Conservation (phyloP, 768 basidiomycete genomes). For the Pleurotus cornucopiae region DNA sequence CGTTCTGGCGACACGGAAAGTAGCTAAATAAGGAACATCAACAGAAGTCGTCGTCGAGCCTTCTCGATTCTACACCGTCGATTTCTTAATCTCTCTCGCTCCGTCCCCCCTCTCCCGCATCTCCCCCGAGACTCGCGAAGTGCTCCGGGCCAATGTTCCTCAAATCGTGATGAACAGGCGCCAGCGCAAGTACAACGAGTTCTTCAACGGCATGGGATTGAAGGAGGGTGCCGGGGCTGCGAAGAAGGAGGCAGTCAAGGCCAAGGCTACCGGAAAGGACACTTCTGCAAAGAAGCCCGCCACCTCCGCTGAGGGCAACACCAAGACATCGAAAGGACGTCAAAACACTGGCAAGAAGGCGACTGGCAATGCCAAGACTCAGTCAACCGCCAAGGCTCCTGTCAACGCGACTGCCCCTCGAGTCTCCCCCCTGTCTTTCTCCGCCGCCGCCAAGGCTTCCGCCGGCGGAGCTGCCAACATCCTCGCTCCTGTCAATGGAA, state of each 20-base stretch:
- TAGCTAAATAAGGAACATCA: not conserved
- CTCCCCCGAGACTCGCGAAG: slow-evolving; percentile 18
- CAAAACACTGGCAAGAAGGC: slow-evolving; percentile 1
- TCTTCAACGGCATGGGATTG: slow-evolving; percentile 10
- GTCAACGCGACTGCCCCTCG: not conserved
- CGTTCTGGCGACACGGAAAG: not conserved
- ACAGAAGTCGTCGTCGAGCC: slow-evolving; percentile 9
- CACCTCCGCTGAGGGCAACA: not conserved
- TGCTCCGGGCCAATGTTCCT: slow-evolving; percentile 18
- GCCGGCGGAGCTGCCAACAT: not conserved
- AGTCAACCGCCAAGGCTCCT: not conserved
- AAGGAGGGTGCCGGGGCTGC: slow-evolving; percentile 3
- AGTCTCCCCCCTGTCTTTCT: not conserved
- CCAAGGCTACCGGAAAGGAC: slow-evolving; percentile 2
- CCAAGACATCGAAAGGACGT: not conserved
- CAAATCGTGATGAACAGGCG: slow-evolving; percentile 28
- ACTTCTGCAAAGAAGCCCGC: slow-evolving; percentile 1
- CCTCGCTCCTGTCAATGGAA: slow-evolving; percentile 6
- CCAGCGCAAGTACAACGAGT: slow-evolving; percentile 26
- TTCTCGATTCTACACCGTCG: slow-evolving; percentile 20
- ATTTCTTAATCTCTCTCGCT: slow-evolving; percentile 21
- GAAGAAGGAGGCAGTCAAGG: slow-evolving; percentile 8
- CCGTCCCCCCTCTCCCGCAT: slow-evolving; percentile 23
- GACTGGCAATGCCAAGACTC: not conserved
- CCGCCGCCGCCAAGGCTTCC: slow-evolving; percentile 5